These are phyloP conservation scores for Blastobotrys mokoenaii DNA, from an alignment of 805 yeast species.

Conservation along the genomic window DNA sequence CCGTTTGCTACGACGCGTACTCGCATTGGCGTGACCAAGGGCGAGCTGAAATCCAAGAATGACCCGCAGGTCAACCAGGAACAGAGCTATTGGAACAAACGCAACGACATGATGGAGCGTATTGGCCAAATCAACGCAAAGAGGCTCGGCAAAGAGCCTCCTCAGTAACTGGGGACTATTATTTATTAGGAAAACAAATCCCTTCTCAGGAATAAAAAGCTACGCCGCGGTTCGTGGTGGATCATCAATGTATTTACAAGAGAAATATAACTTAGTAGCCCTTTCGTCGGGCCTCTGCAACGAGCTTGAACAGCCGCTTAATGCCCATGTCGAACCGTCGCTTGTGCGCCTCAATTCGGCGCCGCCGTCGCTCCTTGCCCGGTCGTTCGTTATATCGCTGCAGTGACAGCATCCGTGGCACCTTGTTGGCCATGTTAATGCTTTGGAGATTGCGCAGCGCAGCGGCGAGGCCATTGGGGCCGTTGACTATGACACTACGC, in stretches of 20 bases:
- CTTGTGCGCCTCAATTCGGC: conserved; percentile 24
- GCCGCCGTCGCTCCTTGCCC: conserved; percentile 26
- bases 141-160: background rate
- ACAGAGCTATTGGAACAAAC: background rate
- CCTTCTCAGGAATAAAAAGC: too few species aligned
- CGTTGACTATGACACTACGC: conserved; percentile 22
- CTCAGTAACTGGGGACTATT: conserved; percentile 2
- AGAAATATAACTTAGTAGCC: conserved; percentile 17
- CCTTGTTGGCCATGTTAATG: conserved; percentile 23
- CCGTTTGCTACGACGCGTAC: conserved; percentile 20
- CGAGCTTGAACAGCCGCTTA: conserved; percentile 27
- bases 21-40: conserved; percentile 20
- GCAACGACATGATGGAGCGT: conserved; percentile 7
- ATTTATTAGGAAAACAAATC: too few species aligned
- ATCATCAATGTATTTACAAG: background rate
- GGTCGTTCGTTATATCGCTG: conserved; percentile 29
- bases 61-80: conserved; percentile 2
- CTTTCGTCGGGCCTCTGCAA: conserved; percentile 26
- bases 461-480: conserved; percentile 17
- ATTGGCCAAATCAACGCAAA: conserved; percentile 7
- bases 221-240: background rate
- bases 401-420: conserved; percentile 20
- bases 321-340: conserved; percentile 28
- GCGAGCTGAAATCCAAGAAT: conserved; percentile 5
- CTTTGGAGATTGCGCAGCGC: conserved; percentile 21